phyloP scores from a whole-genome alignment of 495 filamentous ascomycete genomes.

The Aspergillus homomorphus region DNA sequence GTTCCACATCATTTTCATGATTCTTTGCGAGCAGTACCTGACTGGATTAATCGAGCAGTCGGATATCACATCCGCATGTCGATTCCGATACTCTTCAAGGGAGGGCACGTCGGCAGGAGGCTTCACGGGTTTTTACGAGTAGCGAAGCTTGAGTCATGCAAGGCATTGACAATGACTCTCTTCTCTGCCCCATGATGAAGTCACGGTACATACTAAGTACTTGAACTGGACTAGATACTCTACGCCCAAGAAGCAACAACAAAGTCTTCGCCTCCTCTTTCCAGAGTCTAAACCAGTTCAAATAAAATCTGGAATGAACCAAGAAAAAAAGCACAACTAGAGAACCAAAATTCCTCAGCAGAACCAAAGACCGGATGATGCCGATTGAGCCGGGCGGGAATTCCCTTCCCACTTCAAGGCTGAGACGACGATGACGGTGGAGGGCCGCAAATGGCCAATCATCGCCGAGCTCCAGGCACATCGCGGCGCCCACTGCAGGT shows the following conservation, averaged over 20 bases:
- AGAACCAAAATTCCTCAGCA: background rate
- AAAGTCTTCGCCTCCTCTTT: background rate
- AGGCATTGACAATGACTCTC: background rate
- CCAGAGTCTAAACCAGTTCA: background rate
- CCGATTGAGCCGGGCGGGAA: constrained; percentile 11
- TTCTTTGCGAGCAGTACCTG: background rate
- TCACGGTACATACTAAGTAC: too few species aligned
- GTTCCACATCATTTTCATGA: background rate
- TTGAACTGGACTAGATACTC: too few species aligned
- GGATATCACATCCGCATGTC: background rate
- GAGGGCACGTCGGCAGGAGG: too few species aligned
- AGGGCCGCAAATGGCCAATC: constrained; percentile 15
- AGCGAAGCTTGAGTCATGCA: background rate
- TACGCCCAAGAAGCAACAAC: background rate
- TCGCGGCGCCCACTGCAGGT: background rate
- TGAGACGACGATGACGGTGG: background rate
- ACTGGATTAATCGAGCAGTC: background rate
- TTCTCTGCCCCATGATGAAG: background rate
- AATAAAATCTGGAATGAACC: background rate
- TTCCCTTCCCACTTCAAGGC: background rate
- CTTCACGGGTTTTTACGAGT: too few species aligned
- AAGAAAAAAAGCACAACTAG: background rate
- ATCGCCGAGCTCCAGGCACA: background rate
- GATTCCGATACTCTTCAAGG: background rate
- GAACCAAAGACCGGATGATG: constrained; percentile 11